Evolutionary conservation across 352 stramenopile species (phyloP), one percentile per base, ranked within the genome.

Genomic region (Phytophthora lateralis): DNA sequence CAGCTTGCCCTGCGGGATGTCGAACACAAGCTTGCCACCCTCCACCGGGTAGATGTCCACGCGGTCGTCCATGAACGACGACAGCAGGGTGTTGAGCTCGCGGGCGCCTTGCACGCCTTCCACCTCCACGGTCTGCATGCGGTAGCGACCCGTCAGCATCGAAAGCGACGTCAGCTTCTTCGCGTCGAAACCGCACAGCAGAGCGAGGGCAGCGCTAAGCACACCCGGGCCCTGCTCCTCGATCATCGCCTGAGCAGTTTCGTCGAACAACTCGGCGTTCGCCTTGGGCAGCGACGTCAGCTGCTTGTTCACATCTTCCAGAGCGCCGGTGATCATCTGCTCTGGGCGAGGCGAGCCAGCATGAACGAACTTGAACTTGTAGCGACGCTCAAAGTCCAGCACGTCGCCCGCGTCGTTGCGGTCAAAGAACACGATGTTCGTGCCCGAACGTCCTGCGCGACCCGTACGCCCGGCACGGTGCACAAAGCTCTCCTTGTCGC

Each of bases 401-500:
- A 95, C 77, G n/a, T 95, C 84, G 46, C 69, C 45, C 3, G 76
- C 55, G 37, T 93, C 82, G 26, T 66, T 72, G 46, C 77, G 75
- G 57, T 95, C 86, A 35, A 92, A 93, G 60, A 93, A 90, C 39
- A 99, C 76, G 29, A 90, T 94, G 73, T 92, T 93, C 30, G 82
- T 90, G 27, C 87, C 87, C 24, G 73, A 84, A 34, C 84, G 87
- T 44, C 89, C 84, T 11, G 93, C 93, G 38, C 93, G 85, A 14
- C 93, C 92, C 4, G 93, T 97, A 47, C 93, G 86, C 15, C 93
- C 93, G 18, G 89, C 90, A 30, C 95, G 91, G 66, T 98, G 95
- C 39, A 98, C 90, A 56, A 98, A 98, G 51, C 87, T 97, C 64
- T 98, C 95, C 63, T 96, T 93, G 73, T 98, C 92, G 65, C 83